These are phyloP conservation scores for Bullera alba DNA, from an alignment of 768 basidiomycete species.

Conservation along the genomic window DNA sequence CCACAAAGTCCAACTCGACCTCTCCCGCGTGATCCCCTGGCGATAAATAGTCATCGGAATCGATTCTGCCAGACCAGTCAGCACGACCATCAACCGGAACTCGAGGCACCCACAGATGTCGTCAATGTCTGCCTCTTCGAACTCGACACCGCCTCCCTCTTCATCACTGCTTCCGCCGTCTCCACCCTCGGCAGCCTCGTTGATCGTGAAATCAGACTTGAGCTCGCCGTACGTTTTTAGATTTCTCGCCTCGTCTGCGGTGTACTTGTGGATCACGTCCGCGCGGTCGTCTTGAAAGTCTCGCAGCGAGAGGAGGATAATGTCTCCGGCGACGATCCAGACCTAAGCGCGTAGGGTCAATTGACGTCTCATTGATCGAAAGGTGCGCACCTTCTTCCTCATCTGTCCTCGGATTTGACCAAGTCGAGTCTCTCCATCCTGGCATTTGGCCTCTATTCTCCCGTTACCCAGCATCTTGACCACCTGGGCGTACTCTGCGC, in stretches of 20 bases:
- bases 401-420: slow-evolving; percentile 98
- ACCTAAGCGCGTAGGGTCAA: slow-evolving; percentile 54
- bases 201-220: slow-evolving; percentile 92
- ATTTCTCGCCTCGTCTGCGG: slow-evolving; percentile 70
- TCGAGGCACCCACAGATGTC: slow-evolving; percentile 44
- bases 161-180: slow-evolving; percentile 35
- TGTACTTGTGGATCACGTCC: slow-evolving; percentile 98
- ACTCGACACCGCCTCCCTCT: slow-evolving; percentile 42
- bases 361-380: not conserved
- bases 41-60: no score
- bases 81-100: no score
- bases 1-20: no score
- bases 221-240: slow-evolving; percentile 98
- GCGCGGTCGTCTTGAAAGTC: slow-evolving; percentile 99
- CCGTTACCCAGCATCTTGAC: slow-evolving; percentile 98
- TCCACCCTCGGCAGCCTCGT: slow-evolving; percentile 89
- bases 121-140: slow-evolving; percentile 46
- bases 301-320: slow-evolving; percentile 84
- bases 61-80: not conserved
- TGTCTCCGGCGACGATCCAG: slow-evolving; percentile 99
- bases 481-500: slow-evolving; percentile 90
- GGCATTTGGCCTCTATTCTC: slow-evolving; percentile 89
- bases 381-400: slow-evolving; percentile 81
- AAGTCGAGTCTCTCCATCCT: slow-evolving; percentile 95
- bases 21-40: no score